Evolutionary conservation across 1,284 basidiomycete genomes (phyloP), one percentile per base, ranked within the genome.

Genomic region (Hypsizygus ulmarius): DNA sequence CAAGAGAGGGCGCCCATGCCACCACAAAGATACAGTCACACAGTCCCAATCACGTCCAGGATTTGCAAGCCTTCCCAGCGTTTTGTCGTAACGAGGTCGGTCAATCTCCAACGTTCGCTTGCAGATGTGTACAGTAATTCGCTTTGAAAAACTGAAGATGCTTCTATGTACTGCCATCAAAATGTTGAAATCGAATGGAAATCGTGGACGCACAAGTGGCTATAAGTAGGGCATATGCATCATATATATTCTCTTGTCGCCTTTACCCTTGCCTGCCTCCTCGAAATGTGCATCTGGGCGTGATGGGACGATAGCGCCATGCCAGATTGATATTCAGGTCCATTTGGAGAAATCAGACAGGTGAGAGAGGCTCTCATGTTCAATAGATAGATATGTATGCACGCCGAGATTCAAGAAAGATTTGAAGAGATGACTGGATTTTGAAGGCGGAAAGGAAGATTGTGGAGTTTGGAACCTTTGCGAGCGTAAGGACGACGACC

Each of bases 281-380:
- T 25, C 21, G 21, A 25, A 25, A 25, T 25, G 21, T 25, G 21
- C 7, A 7, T 10, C 8, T 28, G 35, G 36, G 29, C 30, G 29
- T 50, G 43, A 47, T 40, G 33, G 9, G 30, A 28, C 21, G 38
- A 34, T 47, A 14, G 32, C 30, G 12, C 12, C 16, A 35, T 33
- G 37, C 8, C 37, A 45, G 28, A 39, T 29, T 38, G 19, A 8
- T 27, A 38, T 7, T 21, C 9, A 16, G 16, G 15, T 39, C 37
- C 32, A 41, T 16, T 9, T 51, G 50, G 50, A 51, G 41, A 47
- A 47, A 51, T 47, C 50, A 44, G 34, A 39, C 16, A 25, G 11
- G 27, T 25, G 27, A 40, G 29, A 16, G 39, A 15, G n/a, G n/a
- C 27, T 19, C 14, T 27, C 21, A 28, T 28, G 15, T 28, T 25